These are phyloP conservation scores for Arachis hypogaea DNA, from an alignment of 306 rosid genomes.

Conservation along the genomic window DNA sequence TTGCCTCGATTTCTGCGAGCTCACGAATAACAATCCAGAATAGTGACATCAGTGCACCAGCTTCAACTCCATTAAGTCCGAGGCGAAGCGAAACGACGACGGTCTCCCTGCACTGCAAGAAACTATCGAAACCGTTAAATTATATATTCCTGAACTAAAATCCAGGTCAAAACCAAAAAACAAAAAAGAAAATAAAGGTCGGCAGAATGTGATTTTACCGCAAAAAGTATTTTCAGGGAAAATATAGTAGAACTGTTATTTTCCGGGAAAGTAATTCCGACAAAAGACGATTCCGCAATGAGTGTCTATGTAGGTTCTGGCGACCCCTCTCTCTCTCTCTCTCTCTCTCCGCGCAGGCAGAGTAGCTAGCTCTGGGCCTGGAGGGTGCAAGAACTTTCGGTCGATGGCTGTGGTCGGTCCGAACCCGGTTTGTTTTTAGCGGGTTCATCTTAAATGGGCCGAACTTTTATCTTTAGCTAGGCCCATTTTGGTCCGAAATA, in stretches of 20 bases:
- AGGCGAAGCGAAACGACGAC: background rate
- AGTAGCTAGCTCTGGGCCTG: background rate
- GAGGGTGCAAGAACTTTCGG: background rate
- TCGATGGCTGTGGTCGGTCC: background rate
- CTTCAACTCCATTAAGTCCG: constrained; percentile 57
- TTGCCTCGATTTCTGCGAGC: constrained; percentile 71
- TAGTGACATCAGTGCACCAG: constrained; percentile 71
- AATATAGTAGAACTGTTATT: background rate
- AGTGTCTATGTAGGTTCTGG: background rate
- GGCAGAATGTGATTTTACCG: background rate
- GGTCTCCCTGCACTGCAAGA: background rate
- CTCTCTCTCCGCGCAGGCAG: too few species aligned
- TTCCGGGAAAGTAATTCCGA: background rate
- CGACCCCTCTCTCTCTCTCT: background rate
- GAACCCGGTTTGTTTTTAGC: background rate
- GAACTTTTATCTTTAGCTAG: background rate
- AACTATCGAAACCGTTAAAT: too few species aligned
- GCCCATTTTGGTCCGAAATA: background rate
- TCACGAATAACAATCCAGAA: constrained; percentile 68
- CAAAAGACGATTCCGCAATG: background rate
- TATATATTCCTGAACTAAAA: too few species aligned
- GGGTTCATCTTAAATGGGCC: background rate
- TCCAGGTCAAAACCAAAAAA: background rate
- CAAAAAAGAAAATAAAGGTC: background rate
- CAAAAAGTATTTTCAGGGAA: background rate